Evolutionary conservation across 352 stramenopile genomes (phyloP).

Genomic region (Chrysophaeum taylorii): DNA sequence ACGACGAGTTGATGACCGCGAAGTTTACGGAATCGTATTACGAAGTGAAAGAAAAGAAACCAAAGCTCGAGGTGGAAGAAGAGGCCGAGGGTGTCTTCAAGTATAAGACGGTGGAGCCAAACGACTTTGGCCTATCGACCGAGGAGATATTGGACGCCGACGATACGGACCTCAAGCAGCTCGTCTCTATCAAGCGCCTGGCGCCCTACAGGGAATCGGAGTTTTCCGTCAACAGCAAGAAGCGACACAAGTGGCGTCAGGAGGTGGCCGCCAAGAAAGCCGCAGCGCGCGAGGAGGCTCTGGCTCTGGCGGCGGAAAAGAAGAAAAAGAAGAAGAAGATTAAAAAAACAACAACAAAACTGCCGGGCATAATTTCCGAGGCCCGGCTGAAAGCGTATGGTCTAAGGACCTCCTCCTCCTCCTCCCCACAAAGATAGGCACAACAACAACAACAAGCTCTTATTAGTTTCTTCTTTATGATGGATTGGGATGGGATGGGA

Average conservation of each 20-base stretch:
- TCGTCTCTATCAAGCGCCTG: conserved; percentile 92
- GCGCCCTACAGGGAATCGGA: conserved; percentile 70
- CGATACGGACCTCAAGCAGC: conserved; percentile 86
- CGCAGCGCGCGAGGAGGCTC: too few relatives aligned
- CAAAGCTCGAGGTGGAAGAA: conserved; percentile 28
- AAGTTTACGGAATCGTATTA: conserved; percentile 98
- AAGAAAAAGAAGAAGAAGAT: too few relatives aligned
- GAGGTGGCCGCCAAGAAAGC: conserved; percentile 37
- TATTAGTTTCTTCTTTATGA: too few relatives aligned
- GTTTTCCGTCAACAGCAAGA: background rate
- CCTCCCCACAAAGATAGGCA: too few relatives aligned
- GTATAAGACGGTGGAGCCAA: conserved; percentile 82
- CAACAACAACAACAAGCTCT: too few relatives aligned
- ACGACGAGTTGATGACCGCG: conserved; percentile 87
- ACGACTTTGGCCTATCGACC: conserved; percentile 89
- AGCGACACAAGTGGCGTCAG: conserved; percentile 14
- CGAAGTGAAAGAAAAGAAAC: conserved; percentile 48
- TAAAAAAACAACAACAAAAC: too few relatives aligned
- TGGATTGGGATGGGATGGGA: too few relatives aligned
- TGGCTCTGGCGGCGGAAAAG: too few relatives aligned
- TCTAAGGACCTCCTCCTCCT: too few relatives aligned
- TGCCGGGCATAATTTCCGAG: too few relatives aligned
- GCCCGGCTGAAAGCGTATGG: too few relatives aligned
- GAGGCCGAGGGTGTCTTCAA: conserved; percentile 78
- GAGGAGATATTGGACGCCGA: conserved; percentile 94